Evolutionary conservation across 306 rosid species (phyloP).

Genomic region (Quercus alba): DNA sequence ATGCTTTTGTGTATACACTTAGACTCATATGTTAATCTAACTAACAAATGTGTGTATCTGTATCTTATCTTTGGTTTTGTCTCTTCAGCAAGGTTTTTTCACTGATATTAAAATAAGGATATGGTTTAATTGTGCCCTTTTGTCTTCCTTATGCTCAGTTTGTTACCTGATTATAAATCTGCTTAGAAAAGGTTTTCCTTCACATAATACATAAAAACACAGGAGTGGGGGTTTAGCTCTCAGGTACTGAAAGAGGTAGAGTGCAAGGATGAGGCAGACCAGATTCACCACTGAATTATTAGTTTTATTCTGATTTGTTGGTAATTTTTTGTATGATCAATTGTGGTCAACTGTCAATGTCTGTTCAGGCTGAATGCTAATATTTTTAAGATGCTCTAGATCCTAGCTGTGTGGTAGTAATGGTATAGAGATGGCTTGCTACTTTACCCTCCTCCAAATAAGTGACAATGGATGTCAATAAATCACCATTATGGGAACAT

Average conservation of each 20-base stretch:
- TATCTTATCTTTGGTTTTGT: neutral
- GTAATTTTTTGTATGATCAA: neutral
- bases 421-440: neutral
- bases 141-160: neutral
- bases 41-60: neutral
- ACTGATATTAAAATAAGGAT: neutral
- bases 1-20: neutral
- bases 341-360: neutral
- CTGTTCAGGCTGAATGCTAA: neutral
- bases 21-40: neutral
- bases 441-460: neutral
- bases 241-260: neutral
- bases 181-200: neutral
- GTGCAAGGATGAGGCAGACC: neutral
- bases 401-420: neutral
- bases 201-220: neutral
- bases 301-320: neutral
- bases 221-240: neutral
- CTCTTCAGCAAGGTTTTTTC: neutral
- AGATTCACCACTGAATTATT: neutral
- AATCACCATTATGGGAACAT: neutral
- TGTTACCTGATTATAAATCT: neutral
- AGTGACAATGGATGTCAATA: neutral
- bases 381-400: neutral
- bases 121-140: neutral